Percentiles rank a stretch among this genome's conserved stretches.
Conservation (phyloP, 306 rosid species). For the Ziziphus jujuba region DNA sequence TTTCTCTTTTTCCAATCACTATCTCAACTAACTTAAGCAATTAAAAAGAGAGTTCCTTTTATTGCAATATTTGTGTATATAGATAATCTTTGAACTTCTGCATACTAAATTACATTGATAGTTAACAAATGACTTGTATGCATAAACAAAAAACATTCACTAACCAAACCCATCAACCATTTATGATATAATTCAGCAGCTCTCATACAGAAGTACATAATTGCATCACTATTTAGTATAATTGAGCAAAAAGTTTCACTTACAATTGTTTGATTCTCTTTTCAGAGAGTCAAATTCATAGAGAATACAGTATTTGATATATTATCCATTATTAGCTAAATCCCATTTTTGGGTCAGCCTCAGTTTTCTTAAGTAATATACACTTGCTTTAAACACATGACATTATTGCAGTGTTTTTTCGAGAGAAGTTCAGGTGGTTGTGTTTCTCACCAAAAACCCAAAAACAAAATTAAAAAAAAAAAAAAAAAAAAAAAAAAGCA, state of each 20-base stretch:
- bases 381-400: background rate
- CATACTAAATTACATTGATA: too few relatives aligned
- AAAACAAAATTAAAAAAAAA: background rate
- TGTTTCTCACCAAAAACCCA: background rate
- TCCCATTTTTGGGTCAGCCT: constrained; percentile 13
- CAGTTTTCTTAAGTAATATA: background rate
- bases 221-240: background rate
- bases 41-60: too few relatives aligned
- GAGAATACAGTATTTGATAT: background rate
- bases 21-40: too few relatives aligned
- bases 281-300: background rate
- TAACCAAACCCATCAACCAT: background rate
- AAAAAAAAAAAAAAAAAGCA: background rate
- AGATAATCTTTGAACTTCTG: too few relatives aligned
- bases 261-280: constrained; percentile 1
- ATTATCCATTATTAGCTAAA: background rate
- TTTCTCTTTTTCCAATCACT: too few relatives aligned
- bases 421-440: background rate
- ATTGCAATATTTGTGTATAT: too few relatives aligned
- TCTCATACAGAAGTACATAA: background rate
- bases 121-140: too few relatives aligned
- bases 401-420: constrained; percentile 1
- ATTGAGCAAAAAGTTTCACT: constrained; percentile 5
- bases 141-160: background rate
- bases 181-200: background rate